These are phyloP conservation scores for Solanum gandarillasii DNA, from an alignment of 257 asterid species.

Conservation along the genomic window DNA sequence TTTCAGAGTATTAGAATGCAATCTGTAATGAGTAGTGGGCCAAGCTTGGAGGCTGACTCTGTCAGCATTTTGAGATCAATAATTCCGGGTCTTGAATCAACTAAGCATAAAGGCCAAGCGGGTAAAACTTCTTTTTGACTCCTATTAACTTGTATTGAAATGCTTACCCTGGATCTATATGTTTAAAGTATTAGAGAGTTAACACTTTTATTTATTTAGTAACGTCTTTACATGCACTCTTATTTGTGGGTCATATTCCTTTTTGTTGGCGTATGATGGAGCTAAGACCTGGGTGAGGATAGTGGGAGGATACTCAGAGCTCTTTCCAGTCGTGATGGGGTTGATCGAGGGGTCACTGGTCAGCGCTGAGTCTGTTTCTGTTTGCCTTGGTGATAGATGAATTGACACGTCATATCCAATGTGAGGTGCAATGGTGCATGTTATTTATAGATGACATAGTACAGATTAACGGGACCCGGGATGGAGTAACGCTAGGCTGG, in stretches of 20 bases:
- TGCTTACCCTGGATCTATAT: neutral
- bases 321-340: neutral
- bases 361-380: neutral
- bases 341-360: neutral
- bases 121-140: constrained; percentile 27
- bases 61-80: constrained; percentile 59
- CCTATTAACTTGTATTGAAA: neutral
- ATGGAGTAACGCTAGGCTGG: neutral
- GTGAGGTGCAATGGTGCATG: neutral
- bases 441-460: neutral
- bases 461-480: neutral
- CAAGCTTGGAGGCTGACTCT: constrained; percentile 58
- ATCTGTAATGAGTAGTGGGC: constrained; percentile 35
- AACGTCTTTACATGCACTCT: neutral
- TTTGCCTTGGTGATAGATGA: neutral
- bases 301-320: neutral
- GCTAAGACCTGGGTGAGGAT: neutral
- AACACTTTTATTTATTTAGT: neutral
- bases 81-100: constrained; percentile 63
- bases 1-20: constrained; percentile 40
- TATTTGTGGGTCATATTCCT: neutral
- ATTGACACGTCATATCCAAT: too few relatives aligned
- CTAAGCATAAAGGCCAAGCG: constrained; percentile 95
- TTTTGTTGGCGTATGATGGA: neutral
- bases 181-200: neutral